Conservation (phyloP, 805 yeast species). For the Saccharomyces cerevisiae region DNA sequence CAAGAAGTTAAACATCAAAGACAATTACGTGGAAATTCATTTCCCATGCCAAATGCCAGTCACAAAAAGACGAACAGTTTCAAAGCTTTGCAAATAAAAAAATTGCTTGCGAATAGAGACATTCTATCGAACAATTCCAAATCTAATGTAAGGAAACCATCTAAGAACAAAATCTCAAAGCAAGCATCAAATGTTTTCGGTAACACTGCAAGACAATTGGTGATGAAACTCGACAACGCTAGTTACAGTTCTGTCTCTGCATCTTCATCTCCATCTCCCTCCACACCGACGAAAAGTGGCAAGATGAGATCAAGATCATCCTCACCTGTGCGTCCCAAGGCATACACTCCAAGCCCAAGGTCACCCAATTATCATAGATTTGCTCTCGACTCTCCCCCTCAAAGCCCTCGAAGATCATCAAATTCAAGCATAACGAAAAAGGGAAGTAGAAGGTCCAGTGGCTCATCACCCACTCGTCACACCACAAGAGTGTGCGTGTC, state of each 20-base stretch:
- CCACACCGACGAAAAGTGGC: constrained; percentile 1
- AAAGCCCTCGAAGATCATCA: not conserved
- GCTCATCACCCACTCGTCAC: constrained; percentile 2
- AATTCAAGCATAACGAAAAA: constrained; percentile 2
- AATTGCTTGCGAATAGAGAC: constrained; percentile 26
- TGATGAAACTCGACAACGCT: constrained; percentile 11
- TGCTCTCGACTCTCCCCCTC: constrained; percentile 16
- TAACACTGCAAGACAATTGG: constrained; percentile 11
- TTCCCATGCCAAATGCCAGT: not conserved
- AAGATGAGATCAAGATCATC: constrained; percentile 9
- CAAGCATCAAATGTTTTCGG: not conserved
- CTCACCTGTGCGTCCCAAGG: constrained; percentile 11
- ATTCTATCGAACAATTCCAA: constrained; percentile 21
- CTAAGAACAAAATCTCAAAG: constrained; percentile 4
- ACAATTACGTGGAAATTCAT: not conserved
- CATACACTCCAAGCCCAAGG: constrained; percentile 6
- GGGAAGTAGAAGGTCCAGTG: constrained; percentile 10
- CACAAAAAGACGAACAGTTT: constrained; percentile 32
- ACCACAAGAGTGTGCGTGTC: constrained; percentile 67
- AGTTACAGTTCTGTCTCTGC: not conserved
- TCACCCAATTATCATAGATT: constrained; percentile 17
- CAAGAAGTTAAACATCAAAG: constrained; percentile 22
- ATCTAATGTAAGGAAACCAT: constrained; percentile 2
- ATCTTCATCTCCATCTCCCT: constrained; percentile 3
- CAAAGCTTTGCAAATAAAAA: constrained; percentile 30